Percentiles rank a stretch among this genome's conserved stretches.
These are phyloP conservation scores for Debaryomyces subglobosus DNA, from an alignment of 1,139 yeast species.

Conservation along the genomic window DNA sequence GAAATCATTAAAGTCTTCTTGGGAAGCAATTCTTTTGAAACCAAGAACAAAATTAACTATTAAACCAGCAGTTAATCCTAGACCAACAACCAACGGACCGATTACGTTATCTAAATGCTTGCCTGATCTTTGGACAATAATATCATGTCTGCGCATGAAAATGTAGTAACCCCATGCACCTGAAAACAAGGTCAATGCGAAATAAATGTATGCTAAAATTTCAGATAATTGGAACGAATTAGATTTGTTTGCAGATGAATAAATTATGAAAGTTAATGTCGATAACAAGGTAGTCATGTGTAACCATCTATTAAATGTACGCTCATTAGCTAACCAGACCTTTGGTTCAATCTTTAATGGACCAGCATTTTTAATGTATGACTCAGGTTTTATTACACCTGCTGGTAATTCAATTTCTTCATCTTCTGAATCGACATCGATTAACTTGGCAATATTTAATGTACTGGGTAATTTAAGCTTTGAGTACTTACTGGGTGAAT, in stretches of 20 bases:
- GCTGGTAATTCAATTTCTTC: slow-evolving; percentile 81
- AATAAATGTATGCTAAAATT: slow-evolving; percentile 75
- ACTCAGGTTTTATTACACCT: slow-evolving; percentile 83
- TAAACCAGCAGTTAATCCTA: slow-evolving; percentile 68
- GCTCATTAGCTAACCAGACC: slow-evolving; percentile 97
- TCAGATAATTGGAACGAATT: slow-evolving; percentile 60
- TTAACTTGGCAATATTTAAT: slow-evolving; percentile 35
- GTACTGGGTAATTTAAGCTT: slow-evolving; percentile 29
- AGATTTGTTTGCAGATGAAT: slow-evolving; percentile 71
- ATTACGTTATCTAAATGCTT: slow-evolving; percentile 84
- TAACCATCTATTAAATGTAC: slow-evolving; percentile 95
- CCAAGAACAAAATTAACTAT: slow-evolving; percentile 73
- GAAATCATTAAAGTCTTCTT: slow-evolving; percentile 11
- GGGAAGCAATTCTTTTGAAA: slow-evolving; percentile 38
- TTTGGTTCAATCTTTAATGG: slow-evolving; percentile 94
- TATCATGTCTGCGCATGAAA: slow-evolving; percentile 68
- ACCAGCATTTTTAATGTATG: slow-evolving; percentile 83
- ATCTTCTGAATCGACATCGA: slow-evolving; percentile 83
- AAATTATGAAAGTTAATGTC: slow-evolving; percentile 84
- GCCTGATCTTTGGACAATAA: slow-evolving; percentile 81
- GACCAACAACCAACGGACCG: slow-evolving; percentile 83
- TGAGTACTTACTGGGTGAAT: slow-evolving; percentile 18
- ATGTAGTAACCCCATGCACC: slow-evolving; percentile 89
- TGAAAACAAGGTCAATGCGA: slow-evolving; percentile 76
- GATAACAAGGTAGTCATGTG: slow-evolving; percentile 87